phyloP scores from a whole-genome alignment of 805 yeast genomes.

The Nakazawaea ishiwadae region DNA sequence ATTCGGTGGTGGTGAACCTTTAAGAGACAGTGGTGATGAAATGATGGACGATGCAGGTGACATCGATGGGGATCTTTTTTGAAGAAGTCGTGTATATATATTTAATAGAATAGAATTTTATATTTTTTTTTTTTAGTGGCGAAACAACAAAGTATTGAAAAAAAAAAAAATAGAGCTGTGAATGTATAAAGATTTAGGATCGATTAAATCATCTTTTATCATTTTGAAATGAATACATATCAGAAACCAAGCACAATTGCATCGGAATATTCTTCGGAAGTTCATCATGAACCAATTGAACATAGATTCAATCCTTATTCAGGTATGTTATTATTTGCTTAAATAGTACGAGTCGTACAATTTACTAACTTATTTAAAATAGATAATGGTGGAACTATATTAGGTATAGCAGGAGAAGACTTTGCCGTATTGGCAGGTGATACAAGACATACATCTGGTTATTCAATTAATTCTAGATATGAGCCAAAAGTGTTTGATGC shows the following conservation, averaged over 20 bases:
- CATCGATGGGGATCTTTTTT: slow-evolving; percentile 4
- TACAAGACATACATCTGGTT: slow-evolving; percentile 95
- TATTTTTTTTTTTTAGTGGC: neutral
- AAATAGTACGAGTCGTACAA: neutral
- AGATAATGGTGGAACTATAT: slow-evolving; percentile 94
- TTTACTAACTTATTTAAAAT: neutral
- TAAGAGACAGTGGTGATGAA: neutral
- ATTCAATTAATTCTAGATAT: slow-evolving; percentile 86
- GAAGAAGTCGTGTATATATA: slow-evolving; percentile 7
- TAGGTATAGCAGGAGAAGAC: slow-evolving; percentile 97
- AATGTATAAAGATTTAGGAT: neutral
- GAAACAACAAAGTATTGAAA: neutral
- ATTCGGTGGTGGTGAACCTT: slow-evolving; percentile 14
- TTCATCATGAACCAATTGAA: slow-evolving; percentile 64
- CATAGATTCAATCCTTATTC: slow-evolving; percentile 91
- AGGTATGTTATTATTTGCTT: slow-evolving; percentile 22
- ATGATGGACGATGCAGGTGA: neutral
- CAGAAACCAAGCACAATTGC: slow-evolving; percentile 40
- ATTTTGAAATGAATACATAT: slow-evolving; percentile 2
- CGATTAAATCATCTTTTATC: neutral
- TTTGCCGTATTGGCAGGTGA: slow-evolving; percentile 97
- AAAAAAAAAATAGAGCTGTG: neutral
- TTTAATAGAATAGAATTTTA: neutral
- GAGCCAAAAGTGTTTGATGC: slow-evolving; percentile 86
- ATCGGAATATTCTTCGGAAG: slow-evolving; percentile 61